phyloP scores from a whole-genome alignment of 371 early-diverging fungal species.

The Mucor circinelloides region DNA sequence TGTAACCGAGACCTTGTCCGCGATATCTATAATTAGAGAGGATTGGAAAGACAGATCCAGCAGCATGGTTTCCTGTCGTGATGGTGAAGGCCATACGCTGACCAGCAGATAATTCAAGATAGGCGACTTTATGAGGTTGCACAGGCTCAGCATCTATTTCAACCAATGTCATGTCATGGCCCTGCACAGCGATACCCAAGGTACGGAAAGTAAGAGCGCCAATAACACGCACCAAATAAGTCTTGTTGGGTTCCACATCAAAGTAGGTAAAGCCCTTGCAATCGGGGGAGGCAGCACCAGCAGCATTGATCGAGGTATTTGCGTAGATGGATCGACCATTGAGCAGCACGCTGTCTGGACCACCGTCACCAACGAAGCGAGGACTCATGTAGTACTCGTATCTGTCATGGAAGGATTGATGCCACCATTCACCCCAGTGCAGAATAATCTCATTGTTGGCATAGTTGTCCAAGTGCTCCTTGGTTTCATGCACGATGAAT shows the following conservation, averaged over 20 bases:
- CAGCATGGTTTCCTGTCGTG: conserved; percentile 20
- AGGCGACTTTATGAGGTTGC: conserved; percentile 24
- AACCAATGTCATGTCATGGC: conserved; percentile 38
- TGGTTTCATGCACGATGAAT: conserved; percentile 49
- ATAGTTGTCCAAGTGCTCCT: conserved; percentile 13
- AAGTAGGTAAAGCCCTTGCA: conserved; percentile 32
- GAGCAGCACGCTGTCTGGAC: conserved; percentile 32
- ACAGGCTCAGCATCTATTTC: conserved; percentile 44
- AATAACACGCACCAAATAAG: conserved; percentile 40
- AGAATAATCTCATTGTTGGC: conserved; percentile 52
- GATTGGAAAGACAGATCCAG: conserved; percentile 27
- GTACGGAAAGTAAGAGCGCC: conserved; percentile 37
- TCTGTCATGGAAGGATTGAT: conserved; percentile 20
- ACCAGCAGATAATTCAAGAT: conserved; percentile 39
- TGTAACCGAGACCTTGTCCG: neutral
- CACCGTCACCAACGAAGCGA: conserved; percentile 19
- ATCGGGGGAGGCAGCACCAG: neutral
- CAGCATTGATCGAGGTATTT: neutral
- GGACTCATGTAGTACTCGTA: conserved; percentile 23
- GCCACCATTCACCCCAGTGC: conserved; percentile 52
- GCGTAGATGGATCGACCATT: conserved; percentile 35
- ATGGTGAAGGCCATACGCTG: conserved; percentile 43
- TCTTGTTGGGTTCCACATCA: conserved; percentile 31
- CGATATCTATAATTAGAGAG: conserved; percentile 7
- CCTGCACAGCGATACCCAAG: conserved; percentile 26